Evolutionary conservation across 139 green algal genomes (phyloP).

Genomic region (Chlamydomonas sp.): DNA sequence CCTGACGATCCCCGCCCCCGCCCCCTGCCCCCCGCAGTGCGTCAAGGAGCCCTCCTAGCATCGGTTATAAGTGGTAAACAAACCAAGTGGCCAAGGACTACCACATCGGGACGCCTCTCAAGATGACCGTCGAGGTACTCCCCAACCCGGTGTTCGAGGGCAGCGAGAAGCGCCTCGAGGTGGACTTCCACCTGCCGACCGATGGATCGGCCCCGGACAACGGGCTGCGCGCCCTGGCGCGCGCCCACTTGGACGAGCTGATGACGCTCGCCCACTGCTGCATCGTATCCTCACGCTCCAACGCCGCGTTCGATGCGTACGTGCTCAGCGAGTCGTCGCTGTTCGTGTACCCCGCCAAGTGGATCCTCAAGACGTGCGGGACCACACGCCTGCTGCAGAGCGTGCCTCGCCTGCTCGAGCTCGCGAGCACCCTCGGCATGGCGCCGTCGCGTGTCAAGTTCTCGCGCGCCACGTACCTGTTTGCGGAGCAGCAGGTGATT

Average conservation of each 20-base stretch:
- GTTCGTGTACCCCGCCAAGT: conserved; percentile 88
- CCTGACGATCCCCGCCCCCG: neutral
- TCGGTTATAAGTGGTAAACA: conserved; percentile 1
- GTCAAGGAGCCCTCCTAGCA: conserved; percentile 14
- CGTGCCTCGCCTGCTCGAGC: conserved; percentile 69
- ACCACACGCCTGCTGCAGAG: conserved; percentile 85
- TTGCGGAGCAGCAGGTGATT: conserved; percentile 82
- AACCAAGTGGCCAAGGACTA: neutral
- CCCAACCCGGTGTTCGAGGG: conserved; percentile 80
- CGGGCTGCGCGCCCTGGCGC: conserved; percentile 63
- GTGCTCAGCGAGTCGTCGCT: conserved; percentile 92
- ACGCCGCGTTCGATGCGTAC: conserved; percentile 87
- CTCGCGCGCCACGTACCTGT: conserved; percentile 88
- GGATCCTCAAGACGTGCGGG: conserved; percentile 98
- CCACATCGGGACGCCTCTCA: neutral
- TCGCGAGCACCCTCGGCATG: conserved; percentile 57
- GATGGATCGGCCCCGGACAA: conserved; percentile 20
- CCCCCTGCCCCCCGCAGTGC: neutral
- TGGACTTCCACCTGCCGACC: conserved; percentile 62
- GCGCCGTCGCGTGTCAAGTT: conserved; percentile 67
- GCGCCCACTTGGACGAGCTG: conserved; percentile 64
- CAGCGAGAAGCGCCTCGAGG: conserved; percentile 88
- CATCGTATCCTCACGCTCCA: conserved; percentile 80
- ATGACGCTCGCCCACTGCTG: conserved; percentile 78
- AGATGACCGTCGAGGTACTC: conserved; percentile 16